Conservation (phyloP, 352 stramenopile species). For the Phytophthora vignae region DNA sequence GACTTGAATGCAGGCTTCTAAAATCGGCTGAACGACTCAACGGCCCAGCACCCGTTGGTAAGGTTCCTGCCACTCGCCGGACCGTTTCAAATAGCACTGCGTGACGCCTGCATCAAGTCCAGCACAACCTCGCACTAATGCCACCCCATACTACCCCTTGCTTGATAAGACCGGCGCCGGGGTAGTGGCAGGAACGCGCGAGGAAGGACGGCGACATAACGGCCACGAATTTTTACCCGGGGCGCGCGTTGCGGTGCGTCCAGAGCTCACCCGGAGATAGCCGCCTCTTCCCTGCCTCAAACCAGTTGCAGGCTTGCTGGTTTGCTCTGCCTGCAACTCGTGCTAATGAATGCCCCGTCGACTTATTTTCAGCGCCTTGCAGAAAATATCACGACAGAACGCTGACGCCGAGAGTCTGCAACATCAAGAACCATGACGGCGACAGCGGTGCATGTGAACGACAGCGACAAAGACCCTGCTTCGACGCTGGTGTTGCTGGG, state of each 20-base stretch:
- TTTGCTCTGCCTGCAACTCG: neutral
- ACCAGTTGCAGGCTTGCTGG: conserved; percentile 15
- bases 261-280: conserved; percentile 1
- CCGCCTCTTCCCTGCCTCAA: conserved; percentile 24
- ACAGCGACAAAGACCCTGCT: conserved; percentile 9
- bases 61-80: conserved; percentile 14
- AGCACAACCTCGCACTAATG: neutral
- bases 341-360: neutral
- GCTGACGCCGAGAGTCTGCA: neutral
- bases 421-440: neutral
- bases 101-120: conserved; percentile 6
- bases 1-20: conserved; percentile 12
- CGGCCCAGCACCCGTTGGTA: conserved; percentile 17
- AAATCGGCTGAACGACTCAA: conserved; percentile 29
- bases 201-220: conserved; percentile 25
- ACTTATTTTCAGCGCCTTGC: conserved; percentile 29
- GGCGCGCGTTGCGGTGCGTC: conserved; percentile 7
- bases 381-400: conserved; percentile 9
- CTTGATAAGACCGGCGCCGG: conserved; percentile 4
- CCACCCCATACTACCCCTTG: neutral
- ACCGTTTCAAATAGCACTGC: conserved; percentile 31
- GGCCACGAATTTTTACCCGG: conserved; percentile 23
- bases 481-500: conserved; percentile 28
- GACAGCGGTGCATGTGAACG: conserved; percentile 1
- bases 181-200: conserved; percentile 16